Percentiles rank a stretch among this genome's conserved stretches.
These are phyloP conservation scores for Cordyceps cicadae DNA, from an alignment of 2,329 filamentous ascomycete genomes.

Conservation along the genomic window DNA sequence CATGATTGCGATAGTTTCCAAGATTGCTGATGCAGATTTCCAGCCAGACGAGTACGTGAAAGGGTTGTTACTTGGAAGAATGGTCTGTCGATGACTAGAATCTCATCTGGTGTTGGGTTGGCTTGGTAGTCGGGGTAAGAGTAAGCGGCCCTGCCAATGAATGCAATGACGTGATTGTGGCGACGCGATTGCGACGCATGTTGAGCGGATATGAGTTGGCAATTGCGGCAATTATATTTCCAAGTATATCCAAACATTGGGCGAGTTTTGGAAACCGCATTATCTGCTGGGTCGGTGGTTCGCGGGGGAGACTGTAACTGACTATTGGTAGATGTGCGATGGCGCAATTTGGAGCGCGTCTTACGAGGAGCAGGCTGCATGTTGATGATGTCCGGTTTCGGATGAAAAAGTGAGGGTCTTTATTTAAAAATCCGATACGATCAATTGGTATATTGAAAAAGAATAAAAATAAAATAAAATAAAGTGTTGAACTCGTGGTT, in stretches of 20 bases:
- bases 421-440: not conserved
- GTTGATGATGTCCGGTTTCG: not conserved
- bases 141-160: not conserved
- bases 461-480: no score
- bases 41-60: no score
- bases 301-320: not conserved
- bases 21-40: no score
- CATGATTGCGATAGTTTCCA: not conserved
- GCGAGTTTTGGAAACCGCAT: not conserved
- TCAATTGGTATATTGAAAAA: not conserved
- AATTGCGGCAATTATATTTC: not conserved
- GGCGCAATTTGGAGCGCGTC: not conserved
- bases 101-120: not conserved
- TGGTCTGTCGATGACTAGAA: no score
- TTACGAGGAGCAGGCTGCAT: not conserved
- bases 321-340: not conserved
- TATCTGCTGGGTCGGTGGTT: not conserved
- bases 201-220: not conserved
- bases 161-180: conserved; percentile 7
- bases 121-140: not conserved
- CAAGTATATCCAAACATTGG: not conserved
- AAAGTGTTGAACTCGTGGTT: no score
- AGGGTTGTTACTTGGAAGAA: no score
- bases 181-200: conserved; percentile 2
- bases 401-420: not conserved